Evolutionary conservation across 1,284 basidiomycete species (phyloP).

Genomic region (Taiwanofungus camphoratus): DNA sequence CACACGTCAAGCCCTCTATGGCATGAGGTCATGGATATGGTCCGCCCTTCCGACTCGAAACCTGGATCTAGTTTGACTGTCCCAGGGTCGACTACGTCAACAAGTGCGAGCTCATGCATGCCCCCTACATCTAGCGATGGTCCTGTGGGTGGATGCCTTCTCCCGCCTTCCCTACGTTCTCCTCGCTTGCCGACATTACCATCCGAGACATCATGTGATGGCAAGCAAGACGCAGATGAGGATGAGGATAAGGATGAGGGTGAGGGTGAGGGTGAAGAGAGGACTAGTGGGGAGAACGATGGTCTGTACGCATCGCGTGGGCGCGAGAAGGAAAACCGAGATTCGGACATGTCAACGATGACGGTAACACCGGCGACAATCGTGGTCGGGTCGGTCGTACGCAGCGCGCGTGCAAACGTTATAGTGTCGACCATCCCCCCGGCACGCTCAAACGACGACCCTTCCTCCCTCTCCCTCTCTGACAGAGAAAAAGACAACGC

Average conservation of each 20-base stretch:
- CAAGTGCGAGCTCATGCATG: background rate
- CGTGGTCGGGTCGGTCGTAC: constrained; percentile 24
- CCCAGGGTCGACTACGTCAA: constrained; percentile 9
- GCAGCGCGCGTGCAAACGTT: constrained; percentile 25
- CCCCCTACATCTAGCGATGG: constrained; percentile 6
- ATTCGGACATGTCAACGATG: constrained; percentile 29
- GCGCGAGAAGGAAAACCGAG: constrained; percentile 28
- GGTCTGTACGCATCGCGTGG: no score
- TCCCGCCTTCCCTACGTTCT: background rate
- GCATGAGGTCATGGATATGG: constrained; percentile 23
- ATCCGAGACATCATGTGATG: no score
- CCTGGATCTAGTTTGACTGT: constrained; percentile 7
- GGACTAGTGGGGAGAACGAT: no score
- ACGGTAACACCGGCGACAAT: constrained; percentile 31
- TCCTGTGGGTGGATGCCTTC: no score
- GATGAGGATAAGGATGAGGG: no score
- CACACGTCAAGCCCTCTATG: constrained; percentile 17
- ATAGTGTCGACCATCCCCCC: constrained; percentile 19
- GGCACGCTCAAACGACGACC: constrained; percentile 7
- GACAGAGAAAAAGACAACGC: constrained; percentile 10
- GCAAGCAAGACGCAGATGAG: no score
- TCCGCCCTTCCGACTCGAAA: constrained; percentile 9
- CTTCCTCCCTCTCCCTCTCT: constrained; percentile 10
- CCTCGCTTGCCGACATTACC: no score
- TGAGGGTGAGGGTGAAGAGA: no score